phyloP scores from a whole-genome alignment of 2,329 filamentous ascomycete species.

The Aspergillus sp. region DNA sequence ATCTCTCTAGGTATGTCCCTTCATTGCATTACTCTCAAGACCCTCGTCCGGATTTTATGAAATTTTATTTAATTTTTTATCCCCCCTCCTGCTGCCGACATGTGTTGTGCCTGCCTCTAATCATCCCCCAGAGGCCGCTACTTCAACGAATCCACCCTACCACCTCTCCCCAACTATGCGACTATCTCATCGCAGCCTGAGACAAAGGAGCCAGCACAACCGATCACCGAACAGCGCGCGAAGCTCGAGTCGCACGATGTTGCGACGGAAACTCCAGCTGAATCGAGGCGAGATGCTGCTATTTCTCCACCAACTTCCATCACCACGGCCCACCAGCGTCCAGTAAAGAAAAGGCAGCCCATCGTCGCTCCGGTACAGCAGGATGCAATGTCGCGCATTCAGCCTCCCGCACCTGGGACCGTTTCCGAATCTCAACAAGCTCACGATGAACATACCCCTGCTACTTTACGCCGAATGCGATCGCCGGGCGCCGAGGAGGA shows the following conservation, averaged over 20 bases:
- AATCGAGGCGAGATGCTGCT: constrained; percentile 10
- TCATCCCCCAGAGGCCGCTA: constrained; percentile 41
- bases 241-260: constrained; percentile 15
- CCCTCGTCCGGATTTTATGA: neutral
- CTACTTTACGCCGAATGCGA: constrained; percentile 39
- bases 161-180: constrained; percentile 27
- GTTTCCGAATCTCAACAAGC: constrained; percentile 7
- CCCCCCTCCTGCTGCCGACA: neutral
- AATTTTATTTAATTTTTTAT: neutral
- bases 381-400: constrained; percentile 3
- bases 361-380: constrained; percentile 6
- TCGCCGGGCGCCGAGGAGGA: constrained; percentile 37
- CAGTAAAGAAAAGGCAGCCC: constrained; percentile 4
- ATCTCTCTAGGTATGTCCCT: constrained; percentile 46
- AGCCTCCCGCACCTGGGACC: constrained; percentile 6
- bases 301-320: constrained; percentile 6
- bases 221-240: constrained; percentile 30
- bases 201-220: constrained; percentile 14
- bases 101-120: constrained; percentile 12
- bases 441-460: constrained; percentile 6
- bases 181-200: constrained; percentile 21
- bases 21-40: constrained; percentile 5
- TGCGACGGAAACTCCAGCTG: constrained; percentile 7
- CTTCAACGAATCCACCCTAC: constrained; percentile 49
- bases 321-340: constrained; percentile 1